Percentiles rank a stretch among this genome's conserved stretches.
Evolutionary conservation across 441 rosid species (phyloP).

Genomic region (Melastoma candidum): DNA sequence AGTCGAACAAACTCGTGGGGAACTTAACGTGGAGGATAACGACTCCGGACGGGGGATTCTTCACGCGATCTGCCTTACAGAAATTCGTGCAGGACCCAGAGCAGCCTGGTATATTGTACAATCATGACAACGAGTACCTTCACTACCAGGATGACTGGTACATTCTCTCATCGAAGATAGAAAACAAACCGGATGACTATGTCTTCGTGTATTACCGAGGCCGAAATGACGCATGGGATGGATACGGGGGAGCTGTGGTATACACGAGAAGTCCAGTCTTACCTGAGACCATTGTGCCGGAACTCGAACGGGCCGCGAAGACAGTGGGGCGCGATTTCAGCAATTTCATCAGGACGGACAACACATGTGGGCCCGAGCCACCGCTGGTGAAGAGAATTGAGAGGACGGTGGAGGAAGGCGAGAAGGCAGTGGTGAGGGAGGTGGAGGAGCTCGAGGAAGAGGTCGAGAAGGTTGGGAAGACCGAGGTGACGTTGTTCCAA

Average conservation of each 20-base stretch:
- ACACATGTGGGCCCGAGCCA: conserved; percentile 87
- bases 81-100: conserved; percentile 70
- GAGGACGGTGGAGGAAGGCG: conserved; percentile 17
- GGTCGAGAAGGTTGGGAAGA: conserved; percentile 37
- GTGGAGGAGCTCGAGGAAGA: conserved; percentile 15
- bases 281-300: conserved; percentile 68
- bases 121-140: conserved; percentile 89
- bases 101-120: conserved; percentile 64
- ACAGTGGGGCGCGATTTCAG: conserved; percentile 74
- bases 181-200: conserved; percentile 64
- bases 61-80: conserved; percentile 65
- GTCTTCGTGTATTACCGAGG: conserved; percentile 82
- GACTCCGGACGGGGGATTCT: conserved; percentile 71
- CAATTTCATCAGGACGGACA: conserved; percentile 57
- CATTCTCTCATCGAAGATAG: conserved; percentile 68
- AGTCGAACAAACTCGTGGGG: conserved; percentile 62
- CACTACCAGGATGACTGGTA: conserved; percentile 99
- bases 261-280: conserved; percentile 74
- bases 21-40: conserved; percentile 77
- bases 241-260: conserved; percentile 87
- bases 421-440: conserved; percentile 15
- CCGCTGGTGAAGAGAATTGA: conserved; percentile 68
- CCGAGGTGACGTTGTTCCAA: conserved; percentile 64
- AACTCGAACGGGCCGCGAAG: conserved; percentile 71
- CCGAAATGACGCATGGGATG: conserved; percentile 96